Percentiles rank a stretch among this genome's conserved stretches.
Conservation (phyloP, 495 filamentous ascomycete genomes). For the Aspergillus campestris region DNA sequence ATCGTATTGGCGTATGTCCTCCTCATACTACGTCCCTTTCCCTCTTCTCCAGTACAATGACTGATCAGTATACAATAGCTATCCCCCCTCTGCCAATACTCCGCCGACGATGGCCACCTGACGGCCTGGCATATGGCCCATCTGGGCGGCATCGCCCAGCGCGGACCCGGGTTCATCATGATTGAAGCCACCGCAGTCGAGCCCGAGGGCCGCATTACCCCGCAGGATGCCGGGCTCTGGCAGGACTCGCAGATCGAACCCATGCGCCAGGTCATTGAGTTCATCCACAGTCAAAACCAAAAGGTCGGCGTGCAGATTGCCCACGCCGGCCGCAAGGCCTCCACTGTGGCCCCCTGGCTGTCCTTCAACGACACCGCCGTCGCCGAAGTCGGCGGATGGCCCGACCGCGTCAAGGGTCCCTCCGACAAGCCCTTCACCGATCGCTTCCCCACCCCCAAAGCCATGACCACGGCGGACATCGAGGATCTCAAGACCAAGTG, state of each 20-base stretch:
- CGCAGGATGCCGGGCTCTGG: slow-evolving; percentile 55
- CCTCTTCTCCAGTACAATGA: neutral
- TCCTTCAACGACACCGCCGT: slow-evolving; percentile 17
- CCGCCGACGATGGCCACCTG: slow-evolving; percentile 7
- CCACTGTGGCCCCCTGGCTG: slow-evolving; percentile 60
- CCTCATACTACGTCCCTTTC: too few species aligned
- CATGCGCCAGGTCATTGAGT: slow-evolving; percentile 50
- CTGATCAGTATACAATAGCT: neutral
- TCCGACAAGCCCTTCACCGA: slow-evolving; percentile 44
- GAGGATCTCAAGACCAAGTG: slow-evolving; percentile 47
- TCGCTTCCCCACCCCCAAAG: slow-evolving; percentile 40
- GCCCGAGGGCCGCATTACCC: slow-evolving; percentile 55
- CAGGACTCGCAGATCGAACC: slow-evolving; percentile 49
- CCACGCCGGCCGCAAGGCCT: slow-evolving; percentile 69
- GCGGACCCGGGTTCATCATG: slow-evolving; percentile 36
- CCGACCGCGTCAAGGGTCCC: slow-evolving; percentile 46
- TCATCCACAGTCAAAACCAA: slow-evolving; percentile 57
- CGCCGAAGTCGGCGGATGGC: slow-evolving; percentile 56
- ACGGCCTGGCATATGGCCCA: slow-evolving; percentile 19
- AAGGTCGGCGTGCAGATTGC: slow-evolving; percentile 59
- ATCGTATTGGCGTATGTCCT: slow-evolving; percentile 47
- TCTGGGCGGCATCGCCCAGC: neutral
- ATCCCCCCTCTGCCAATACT: neutral
- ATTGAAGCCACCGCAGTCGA: slow-evolving; percentile 55
- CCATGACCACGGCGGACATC: slow-evolving; percentile 48